Conservation (phyloP, 2,329 filamentous ascomycete genomes). For the Colletotrichum falcatum region DNA sequence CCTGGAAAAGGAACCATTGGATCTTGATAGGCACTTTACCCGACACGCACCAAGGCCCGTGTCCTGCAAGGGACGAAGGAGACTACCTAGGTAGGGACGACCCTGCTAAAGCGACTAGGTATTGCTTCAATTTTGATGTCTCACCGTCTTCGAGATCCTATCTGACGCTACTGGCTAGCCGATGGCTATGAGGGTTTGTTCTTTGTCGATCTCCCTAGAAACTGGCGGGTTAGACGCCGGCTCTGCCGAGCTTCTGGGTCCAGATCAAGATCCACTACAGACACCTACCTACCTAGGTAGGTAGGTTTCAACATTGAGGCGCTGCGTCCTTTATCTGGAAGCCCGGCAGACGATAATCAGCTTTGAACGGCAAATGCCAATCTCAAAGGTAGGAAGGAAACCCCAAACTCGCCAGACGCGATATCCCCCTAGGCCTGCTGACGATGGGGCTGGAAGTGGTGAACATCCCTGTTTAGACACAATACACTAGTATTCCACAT, state of each 20-base stretch:
- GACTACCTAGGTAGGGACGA: neutral
- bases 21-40: neutral
- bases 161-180: constrained; percentile 10
- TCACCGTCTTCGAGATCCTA: constrained; percentile 1
- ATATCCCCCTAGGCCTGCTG: neutral
- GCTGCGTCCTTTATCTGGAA: constrained; percentile 27
- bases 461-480: neutral
- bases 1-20: neutral
- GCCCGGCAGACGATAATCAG: too few relatives aligned
- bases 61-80: constrained; percentile 7
- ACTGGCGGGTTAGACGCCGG: constrained; percentile 11
- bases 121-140: neutral
- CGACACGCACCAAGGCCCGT: neutral
- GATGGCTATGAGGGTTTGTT: constrained; percentile 23
- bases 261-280: constrained; percentile 1
- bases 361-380: constrained; percentile 12
- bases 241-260: constrained; percentile 13
- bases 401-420: constrained; percentile 4
- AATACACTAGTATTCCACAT: neutral
- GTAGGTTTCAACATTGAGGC: constrained; percentile 16
- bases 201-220: constrained; percentile 17
- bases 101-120: neutral
- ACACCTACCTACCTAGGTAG: too few relatives aligned
- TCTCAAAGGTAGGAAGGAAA: neutral
- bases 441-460: neutral